A percentile compares a stretch with the other conserved stretches of the same genome.
phyloP scores from a whole-genome alignment of 495 filamentous ascomycete genomes.

The Thermothielavioides terrestris region DNA sequence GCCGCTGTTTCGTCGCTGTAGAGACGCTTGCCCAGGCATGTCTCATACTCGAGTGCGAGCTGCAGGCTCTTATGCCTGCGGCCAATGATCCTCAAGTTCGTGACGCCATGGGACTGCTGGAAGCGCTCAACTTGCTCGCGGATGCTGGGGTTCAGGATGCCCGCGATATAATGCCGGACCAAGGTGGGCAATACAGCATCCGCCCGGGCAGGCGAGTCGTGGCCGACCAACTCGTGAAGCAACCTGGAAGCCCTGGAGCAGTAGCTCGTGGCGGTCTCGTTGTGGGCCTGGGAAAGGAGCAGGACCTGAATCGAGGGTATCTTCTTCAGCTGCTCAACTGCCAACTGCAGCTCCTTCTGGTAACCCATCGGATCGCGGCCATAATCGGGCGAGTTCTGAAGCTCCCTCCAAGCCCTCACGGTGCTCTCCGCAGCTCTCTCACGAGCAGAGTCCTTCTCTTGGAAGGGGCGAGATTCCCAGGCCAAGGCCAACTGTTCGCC shows the following conservation, averaged over 20 bases:
- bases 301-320: slow-evolving; percentile 40
- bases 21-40: slow-evolving; percentile 33
- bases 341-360: slow-evolving; percentile 38
- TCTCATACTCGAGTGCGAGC: slow-evolving; percentile 40
- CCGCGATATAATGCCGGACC: slow-evolving; percentile 35
- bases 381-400: slow-evolving; percentile 27
- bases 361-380: slow-evolving; percentile 34
- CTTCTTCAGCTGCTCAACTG: slow-evolving; percentile 35
- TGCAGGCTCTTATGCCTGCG: slow-evolving; percentile 40
- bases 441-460: slow-evolving; percentile 23
- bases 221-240: slow-evolving; percentile 25
- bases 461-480: slow-evolving; percentile 35
- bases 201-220: slow-evolving; percentile 10
- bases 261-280: slow-evolving; percentile 40
- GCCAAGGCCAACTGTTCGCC: slow-evolving; percentile 38
- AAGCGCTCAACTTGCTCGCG: slow-evolving; percentile 32
- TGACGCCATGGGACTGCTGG: slow-evolving; percentile 5
- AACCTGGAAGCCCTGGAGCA: slow-evolving; percentile 31
- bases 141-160: slow-evolving; percentile 31
- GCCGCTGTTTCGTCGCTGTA: slow-evolving; percentile 26
- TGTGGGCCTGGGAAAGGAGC: slow-evolving; percentile 36
- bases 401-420: slow-evolving; percentile 33
- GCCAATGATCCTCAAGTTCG: slow-evolving; percentile 24
- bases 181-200: slow-evolving; percentile 16
- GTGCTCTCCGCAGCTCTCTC: slow-evolving; percentile 27